Evolutionary conservation across 208 protist genomes (phyloP).

Genomic region (Acanthamoeba triangularis): DNA sequence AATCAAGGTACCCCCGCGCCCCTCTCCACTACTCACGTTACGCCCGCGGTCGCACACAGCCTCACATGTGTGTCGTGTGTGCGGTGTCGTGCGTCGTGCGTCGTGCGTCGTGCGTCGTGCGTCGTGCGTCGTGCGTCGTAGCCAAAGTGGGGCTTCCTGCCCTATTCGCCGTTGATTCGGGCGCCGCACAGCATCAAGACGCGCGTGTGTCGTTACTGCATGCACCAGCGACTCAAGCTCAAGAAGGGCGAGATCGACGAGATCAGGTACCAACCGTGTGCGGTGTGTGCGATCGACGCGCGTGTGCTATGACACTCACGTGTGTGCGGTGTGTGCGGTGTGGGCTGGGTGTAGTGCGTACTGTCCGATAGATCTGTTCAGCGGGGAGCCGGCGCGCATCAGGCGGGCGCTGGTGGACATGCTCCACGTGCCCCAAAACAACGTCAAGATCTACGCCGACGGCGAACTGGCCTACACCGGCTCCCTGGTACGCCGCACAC

Average conservation of each 20-base stretch:
- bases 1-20: conserved; percentile 47
- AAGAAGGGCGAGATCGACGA: conserved; percentile 60
- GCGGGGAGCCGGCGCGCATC: conserved; percentile 32
- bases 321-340: background rate
- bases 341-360: background rate
- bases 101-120: background rate
- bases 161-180: conserved; percentile 67
- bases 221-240: conserved; percentile 68
- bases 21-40: background rate
- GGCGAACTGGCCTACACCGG: conserved; percentile 65
- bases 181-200: conserved; percentile 54
- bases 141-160: conserved; percentile 76
- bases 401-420: conserved; percentile 64
- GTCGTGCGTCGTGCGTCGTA: background rate
- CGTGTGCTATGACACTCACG: background rate
- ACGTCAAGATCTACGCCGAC: conserved; percentile 74
- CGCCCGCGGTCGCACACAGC: background rate
- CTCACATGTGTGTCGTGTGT: background rate
- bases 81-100: background rate
- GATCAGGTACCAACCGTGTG: background rate
- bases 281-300: background rate
- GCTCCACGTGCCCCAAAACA: conserved; percentile 73
- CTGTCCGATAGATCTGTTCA: conserved; percentile 74
- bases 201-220: conserved; percentile 71
- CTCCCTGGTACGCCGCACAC: conserved; percentile 39